phyloP scores from a whole-genome alignment of 2,329 filamentous ascomycete genomes.

The Phaeosphaeriaceae sp. region DNA sequence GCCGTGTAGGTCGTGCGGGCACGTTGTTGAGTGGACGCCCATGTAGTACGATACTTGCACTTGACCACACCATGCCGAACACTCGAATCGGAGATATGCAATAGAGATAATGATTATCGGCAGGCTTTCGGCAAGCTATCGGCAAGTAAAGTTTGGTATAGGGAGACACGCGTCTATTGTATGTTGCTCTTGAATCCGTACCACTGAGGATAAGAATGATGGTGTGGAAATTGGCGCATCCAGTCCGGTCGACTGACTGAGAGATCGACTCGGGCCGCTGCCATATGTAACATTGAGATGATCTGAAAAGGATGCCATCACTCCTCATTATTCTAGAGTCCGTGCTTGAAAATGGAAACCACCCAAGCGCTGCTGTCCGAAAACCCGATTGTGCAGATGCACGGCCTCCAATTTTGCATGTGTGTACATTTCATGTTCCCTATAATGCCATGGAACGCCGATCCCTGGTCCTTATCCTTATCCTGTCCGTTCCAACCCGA shows the following conservation, averaged over 20 bases:
- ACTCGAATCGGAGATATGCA: too few species aligned
- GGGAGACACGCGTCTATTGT: neutral
- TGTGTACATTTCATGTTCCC: neutral
- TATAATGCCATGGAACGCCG: neutral
- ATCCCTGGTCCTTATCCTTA: neutral
- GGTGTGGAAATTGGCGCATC: neutral
- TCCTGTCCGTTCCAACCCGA: neutral
- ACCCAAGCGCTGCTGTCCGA: neutral
- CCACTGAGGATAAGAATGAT: neutral
- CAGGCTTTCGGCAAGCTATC: too few species aligned
- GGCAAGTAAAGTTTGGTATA: neutral
- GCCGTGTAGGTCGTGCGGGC: conserved; percentile 15
- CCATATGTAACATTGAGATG: neutral
- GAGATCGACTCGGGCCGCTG: neutral
- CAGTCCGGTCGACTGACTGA: neutral
- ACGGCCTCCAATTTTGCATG: neutral
- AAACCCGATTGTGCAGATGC: neutral
- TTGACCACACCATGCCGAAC: neutral
- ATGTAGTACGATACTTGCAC: conserved; percentile 10
- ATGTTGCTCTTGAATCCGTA: neutral
- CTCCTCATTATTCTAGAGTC: neutral
- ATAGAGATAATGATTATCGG: neutral
- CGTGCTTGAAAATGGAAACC: neutral
- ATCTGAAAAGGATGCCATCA: neutral
- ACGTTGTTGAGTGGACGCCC: conserved; percentile 23